These are phyloP conservation scores for Boletus smithii DNA, from an alignment of 1,284 basidiomycete species.

Conservation along the genomic window DNA sequence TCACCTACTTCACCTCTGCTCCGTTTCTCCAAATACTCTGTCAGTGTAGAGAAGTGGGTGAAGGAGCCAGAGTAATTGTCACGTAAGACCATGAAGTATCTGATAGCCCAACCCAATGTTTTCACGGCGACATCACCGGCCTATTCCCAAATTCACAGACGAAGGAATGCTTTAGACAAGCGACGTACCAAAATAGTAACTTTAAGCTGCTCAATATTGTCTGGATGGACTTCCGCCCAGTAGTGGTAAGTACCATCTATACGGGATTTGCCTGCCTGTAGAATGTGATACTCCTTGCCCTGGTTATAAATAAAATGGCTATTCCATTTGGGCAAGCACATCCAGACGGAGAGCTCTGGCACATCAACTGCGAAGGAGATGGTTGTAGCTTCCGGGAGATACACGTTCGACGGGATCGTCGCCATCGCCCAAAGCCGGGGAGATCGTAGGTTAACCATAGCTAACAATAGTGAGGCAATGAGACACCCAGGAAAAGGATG, in stretches of 20 bases:
- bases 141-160: slow-evolving; percentile 34
- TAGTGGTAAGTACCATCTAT: slow-evolving; percentile 76
- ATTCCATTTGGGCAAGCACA: slow-evolving; percentile 85
- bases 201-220: slow-evolving; percentile 76
- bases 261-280: slow-evolving; percentile 54
- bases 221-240: slow-evolving; percentile 61
- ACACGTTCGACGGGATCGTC: slow-evolving; percentile 68
- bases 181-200: slow-evolving; percentile 63
- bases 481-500: slow-evolving; percentile 4
- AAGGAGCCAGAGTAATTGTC: slow-evolving; percentile 93
- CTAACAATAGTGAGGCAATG: slow-evolving; percentile 39
- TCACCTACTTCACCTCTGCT: slow-evolving; percentile 67
- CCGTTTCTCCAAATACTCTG: slow-evolving; percentile 76
- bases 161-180: not conserved
- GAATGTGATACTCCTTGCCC: slow-evolving; percentile 54
- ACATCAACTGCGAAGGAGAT: slow-evolving; percentile 67
- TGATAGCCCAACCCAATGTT: slow-evolving; percentile 80
- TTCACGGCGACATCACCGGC: slow-evolving; percentile 59
- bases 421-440: slow-evolving; percentile 49
- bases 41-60: slow-evolving; percentile 84
- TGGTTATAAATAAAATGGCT: slow-evolving; percentile 73
- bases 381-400: slow-evolving; percentile 66
- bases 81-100: slow-evolving; percentile 81
- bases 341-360: slow-evolving; percentile 52
- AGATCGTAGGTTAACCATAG: slow-evolving; percentile 69